Evolutionary conservation across 495 filamentous ascomycete genomes (phyloP).

Genomic region (Talaromyces borbonicus): DNA sequence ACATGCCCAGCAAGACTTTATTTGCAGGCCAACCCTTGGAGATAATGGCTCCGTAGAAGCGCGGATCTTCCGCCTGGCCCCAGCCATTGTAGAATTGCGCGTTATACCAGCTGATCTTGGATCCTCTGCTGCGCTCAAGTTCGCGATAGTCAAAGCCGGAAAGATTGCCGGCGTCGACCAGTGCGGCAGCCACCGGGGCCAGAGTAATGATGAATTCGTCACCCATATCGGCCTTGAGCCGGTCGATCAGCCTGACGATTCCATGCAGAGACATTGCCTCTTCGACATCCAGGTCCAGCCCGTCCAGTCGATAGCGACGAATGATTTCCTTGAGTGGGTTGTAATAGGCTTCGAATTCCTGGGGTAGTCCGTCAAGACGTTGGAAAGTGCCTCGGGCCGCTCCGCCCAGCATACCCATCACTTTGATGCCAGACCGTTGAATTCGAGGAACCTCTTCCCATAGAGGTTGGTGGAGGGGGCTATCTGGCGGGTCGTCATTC

Average conservation of each 20-base stretch:
- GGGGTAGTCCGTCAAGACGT: conserved; percentile 49
- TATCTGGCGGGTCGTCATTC: conserved; percentile 60
- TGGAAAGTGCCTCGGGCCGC: conserved; percentile 60
- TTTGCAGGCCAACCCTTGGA: conserved; percentile 50
- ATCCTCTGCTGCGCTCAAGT: conserved; percentile 54
- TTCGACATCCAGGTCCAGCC: conserved; percentile 79
- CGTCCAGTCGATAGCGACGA: conserved; percentile 47
- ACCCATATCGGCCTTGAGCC: conserved; percentile 63
- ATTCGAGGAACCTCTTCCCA: conserved; percentile 64
- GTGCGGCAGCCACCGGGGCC: conserved; percentile 66
- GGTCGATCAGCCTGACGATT: conserved; percentile 60
- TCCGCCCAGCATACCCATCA: conserved; percentile 78
- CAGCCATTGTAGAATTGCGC: conserved; percentile 80
- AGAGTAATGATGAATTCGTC: conserved; percentile 63
- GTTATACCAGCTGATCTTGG: conserved; percentile 70
- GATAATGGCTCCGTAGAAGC: conserved; percentile 57
- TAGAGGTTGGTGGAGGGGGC: conserved; percentile 45
- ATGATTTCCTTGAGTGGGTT: conserved; percentile 51
- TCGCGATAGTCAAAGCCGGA: conserved; percentile 66
- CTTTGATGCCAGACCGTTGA: conserved; percentile 53
- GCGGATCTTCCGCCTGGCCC: conserved; percentile 49
- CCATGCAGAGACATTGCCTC: conserved; percentile 61
- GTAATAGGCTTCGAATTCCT: conserved; percentile 59
- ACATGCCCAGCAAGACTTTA: conserved; percentile 60
- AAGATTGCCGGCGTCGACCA: conserved; percentile 50